A percentile compares a stretch with the other conserved stretches of the same genome.
phyloP scores from a whole-genome alignment of 495 filamentous ascomycete species.

The Talaromyces trachyspermus region DNA sequence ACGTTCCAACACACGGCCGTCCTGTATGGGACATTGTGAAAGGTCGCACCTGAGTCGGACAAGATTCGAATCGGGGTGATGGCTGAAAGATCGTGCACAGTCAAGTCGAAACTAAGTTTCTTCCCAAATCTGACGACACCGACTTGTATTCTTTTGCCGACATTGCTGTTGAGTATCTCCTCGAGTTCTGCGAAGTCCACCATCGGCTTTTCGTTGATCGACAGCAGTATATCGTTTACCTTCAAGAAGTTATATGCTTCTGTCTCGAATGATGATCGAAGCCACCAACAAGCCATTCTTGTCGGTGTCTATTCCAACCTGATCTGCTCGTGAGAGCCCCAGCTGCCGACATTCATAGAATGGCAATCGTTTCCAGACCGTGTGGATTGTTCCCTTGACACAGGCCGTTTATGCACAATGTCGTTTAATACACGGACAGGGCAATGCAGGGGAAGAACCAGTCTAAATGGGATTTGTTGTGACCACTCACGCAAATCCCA shows the following conservation, averaged over 20 bases:
- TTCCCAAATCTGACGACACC: not conserved
- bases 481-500: slow-evolving; percentile 5
- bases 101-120: not conserved
- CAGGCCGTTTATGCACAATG: not conserved
- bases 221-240: slow-evolving; percentile 5
- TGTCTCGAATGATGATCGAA: slow-evolving; percentile 1
- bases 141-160: slow-evolving; percentile 1
- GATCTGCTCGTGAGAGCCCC: slow-evolving; percentile 1
- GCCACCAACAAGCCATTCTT: slow-evolving; percentile 2
- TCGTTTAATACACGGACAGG: not conserved
- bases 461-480: slow-evolving; percentile 3
- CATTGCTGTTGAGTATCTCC: not conserved
- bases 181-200: slow-evolving; percentile 1
- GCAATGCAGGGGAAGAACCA: slow-evolving; percentile 1
- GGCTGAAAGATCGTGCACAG: slow-evolving; percentile 4
- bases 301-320: slow-evolving; percentile 3
- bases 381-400: slow-evolving; percentile 5
- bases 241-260: slow-evolving; percentile 2
- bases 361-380: slow-evolving; percentile 2
- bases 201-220: not conserved
- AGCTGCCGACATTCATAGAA: slow-evolving; percentile 6
- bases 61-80: slow-evolving; percentile 2
- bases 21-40: slow-evolving; percentile 6
- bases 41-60: not conserved
- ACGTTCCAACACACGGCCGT: slow-evolving; percentile 6